These are phyloP conservation scores for Triticum monococcum DNA, from an alignment of 176 grass and related monocot genomes.

Conservation along the genomic window DNA sequence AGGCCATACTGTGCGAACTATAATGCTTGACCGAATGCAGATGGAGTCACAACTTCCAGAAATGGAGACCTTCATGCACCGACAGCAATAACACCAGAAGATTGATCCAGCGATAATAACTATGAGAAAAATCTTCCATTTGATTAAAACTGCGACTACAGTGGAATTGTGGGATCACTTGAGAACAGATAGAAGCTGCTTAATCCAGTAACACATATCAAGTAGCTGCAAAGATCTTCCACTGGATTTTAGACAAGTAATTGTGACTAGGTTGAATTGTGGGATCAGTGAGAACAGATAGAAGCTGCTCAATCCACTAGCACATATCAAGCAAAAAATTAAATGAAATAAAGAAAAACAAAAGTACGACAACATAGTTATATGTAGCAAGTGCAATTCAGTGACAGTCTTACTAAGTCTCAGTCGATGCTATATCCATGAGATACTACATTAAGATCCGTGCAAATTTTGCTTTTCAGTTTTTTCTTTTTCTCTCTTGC, in stretches of 20 bases:
- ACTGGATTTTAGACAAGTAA: background rate
- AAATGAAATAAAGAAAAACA: background rate
- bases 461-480: too few relatives aligned
- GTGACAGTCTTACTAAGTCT: background rate
- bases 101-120: background rate
- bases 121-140: background rate
- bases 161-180: background rate
- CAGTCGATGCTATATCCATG: too few relatives aligned
- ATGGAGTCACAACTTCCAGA: background rate
- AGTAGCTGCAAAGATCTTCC: background rate
- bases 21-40: conserved; percentile 4
- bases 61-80: background rate
- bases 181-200: conserved; percentile 25
- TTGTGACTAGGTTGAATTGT: background rate
- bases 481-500: too few relatives aligned
- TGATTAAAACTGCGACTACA: background rate
- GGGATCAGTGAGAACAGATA: background rate
- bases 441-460: too few relatives aligned
- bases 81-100: background rate
- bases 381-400: background rate
- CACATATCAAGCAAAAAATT: background rate
- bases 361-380: background rate
- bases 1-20: background rate
- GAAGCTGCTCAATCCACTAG: conserved; percentile 31
- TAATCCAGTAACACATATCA: conserved; percentile 7